These are phyloP conservation scores for Hippophae gyantsensis DNA, from an alignment of 306 rosid species.

Conservation along the genomic window DNA sequence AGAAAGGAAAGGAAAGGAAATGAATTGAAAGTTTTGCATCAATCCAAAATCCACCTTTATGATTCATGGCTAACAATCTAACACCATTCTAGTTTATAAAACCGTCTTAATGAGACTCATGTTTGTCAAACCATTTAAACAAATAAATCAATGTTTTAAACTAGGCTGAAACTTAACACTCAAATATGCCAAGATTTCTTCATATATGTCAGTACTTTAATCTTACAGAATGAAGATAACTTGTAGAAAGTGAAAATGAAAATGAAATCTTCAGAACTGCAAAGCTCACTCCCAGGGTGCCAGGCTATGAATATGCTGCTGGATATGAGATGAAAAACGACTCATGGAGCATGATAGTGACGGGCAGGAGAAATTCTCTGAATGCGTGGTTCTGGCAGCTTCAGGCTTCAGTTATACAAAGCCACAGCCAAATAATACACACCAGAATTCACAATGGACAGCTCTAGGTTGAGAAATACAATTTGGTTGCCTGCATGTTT, in stretches of 20 bases:
- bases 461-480: not conserved
- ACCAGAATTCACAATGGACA: not conserved
- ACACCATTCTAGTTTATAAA: too few relatives aligned
- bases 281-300: conserved; percentile 6
- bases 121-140: too few relatives aligned
- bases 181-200: too few relatives aligned
- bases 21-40: too few relatives aligned
- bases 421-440: not conserved
- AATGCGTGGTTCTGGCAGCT: not conserved
- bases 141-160: too few relatives aligned
- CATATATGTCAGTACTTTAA: not conserved
- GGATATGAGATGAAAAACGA: not conserved
- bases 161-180: too few relatives aligned
- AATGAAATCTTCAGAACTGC: not conserved
- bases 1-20: too few relatives aligned
- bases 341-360: not conserved
- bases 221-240: not conserved
- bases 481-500: not conserved
- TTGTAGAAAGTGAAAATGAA: not conserved
- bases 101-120: too few relatives aligned
- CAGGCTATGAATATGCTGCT: not conserved
- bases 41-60: too few relatives aligned
- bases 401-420: not conserved
- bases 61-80: too few relatives aligned
- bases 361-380: not conserved